Evolutionary conservation across 148 eudicot genomes (phyloP), one percentile per base, ranked within the genome.

Genomic region (Rhododendron mucronatum): DNA sequence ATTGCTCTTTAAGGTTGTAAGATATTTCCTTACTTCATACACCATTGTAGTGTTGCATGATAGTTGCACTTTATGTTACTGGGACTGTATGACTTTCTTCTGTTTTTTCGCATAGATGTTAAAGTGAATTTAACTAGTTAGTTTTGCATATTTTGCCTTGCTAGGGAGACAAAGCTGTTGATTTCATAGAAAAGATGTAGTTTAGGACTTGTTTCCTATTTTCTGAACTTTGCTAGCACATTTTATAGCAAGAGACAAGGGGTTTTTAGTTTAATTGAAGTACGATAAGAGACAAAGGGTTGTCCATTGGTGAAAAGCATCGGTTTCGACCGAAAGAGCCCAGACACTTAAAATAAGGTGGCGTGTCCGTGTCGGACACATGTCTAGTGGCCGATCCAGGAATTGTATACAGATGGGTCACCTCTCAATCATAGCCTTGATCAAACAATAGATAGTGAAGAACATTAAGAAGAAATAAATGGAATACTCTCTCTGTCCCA

Each of bases 1-100:
- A 87, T 92, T 97, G 89, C 94, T 97, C 39, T 97, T 97, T 88
- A 97, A 97, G 99, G 99, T 92, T 86, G 84, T 80, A 74, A 81
- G 47, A 59, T 45, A 69, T 45, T 48, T 80, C 8, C 75, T 44
- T 79, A 63, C 28, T 11, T 61, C 47, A 80, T 82, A 11, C 15
- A 30, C 13, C 13, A 13, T 84, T 84, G 23, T 50, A 8, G 23
- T 74, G 81, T 33, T 73, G 26, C 48, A 84, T 74, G 33, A 51
- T 50, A 10, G 55, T 35, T 74, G 67, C 69, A 51, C 39, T 67
- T 84, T 51, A 47, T 12, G 45, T 84, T n/a, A 1, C 44, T 20
- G 20, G 16, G 18, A 73, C 48, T 1, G 23, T 41, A 59, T 30
- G 16, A 50, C 30, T 71, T 86, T 85, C 55, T 50, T 71, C 85